phyloP scores from a whole-genome alignment of 495 filamentous ascomycete species.

The Penicillium bovifimosum region DNA sequence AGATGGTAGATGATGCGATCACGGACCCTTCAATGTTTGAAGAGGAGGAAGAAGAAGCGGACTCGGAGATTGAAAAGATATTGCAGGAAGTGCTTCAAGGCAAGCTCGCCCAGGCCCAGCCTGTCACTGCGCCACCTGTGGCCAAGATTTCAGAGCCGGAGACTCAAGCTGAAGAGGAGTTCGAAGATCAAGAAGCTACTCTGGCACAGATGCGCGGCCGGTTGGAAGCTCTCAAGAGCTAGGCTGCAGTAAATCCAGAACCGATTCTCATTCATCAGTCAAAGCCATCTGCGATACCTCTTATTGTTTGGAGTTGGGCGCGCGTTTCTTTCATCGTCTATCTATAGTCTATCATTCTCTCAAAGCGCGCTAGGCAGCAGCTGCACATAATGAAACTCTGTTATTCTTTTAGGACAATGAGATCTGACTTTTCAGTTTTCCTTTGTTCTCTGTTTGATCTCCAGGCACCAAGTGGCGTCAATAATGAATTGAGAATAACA shows the following conservation, averaged over 20 bases:
- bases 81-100: conserved; percentile 84
- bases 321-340: neutral
- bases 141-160: conserved; percentile 43
- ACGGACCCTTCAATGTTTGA: conserved; percentile 66
- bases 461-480: too few species aligned
- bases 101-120: conserved; percentile 63
- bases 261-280: neutral
- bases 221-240: conserved; percentile 89
- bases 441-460: too few species aligned
- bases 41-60: conserved; percentile 83
- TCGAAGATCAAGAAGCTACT: conserved; percentile 80
- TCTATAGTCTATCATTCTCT: conserved; percentile 10
- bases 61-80: conserved; percentile 88
- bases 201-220: conserved; percentile 90
- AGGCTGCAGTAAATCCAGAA: conserved; percentile 10
- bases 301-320: conserved; percentile 13
- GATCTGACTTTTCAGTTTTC: neutral
- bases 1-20: conserved; percentile 85
- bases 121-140: conserved; percentile 44
- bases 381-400: conserved; percentile 14
- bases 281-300: neutral
- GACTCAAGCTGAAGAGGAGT: conserved; percentile 50
- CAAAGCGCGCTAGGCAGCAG: conserved; percentile 7
- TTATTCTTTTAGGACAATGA: neutral
- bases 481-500: neutral